A percentile compares a stretch with the other conserved stretches of the same genome.
Evolutionary conservation across 768 basidiomycete genomes (phyloP).

Genomic region (Suillus placidus): DNA sequence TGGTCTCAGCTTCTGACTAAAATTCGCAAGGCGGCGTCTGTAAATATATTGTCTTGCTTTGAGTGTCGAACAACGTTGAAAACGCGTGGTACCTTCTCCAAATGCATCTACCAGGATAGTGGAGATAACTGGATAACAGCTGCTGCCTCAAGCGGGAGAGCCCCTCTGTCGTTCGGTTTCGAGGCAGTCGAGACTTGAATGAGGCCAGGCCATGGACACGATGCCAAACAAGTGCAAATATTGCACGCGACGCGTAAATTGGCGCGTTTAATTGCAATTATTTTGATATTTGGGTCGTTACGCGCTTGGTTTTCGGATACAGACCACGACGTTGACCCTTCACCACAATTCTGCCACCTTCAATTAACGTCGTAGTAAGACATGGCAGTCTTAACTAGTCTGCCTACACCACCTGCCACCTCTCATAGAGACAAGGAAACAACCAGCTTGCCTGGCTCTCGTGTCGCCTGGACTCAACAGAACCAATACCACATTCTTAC

Average conservation of each 20-base stretch:
- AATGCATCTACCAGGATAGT: background rate
- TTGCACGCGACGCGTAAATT: conserved; percentile 44
- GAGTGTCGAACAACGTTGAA: background rate
- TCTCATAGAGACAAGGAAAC: conserved; percentile 60
- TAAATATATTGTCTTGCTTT: conserved; percentile 2
- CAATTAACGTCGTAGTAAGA: conserved; percentile 19
- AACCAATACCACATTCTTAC: conserved; percentile 49
- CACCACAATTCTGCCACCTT: conserved; percentile 14
- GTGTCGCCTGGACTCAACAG: conserved; percentile 55
- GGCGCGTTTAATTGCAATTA: conserved; percentile 40
- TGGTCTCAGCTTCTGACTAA: background rate
- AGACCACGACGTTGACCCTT: conserved; percentile 20
- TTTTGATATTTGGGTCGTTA: conserved; percentile 30
- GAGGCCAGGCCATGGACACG: background rate
- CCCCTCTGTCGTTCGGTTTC: background rate
- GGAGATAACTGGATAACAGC: background rate
- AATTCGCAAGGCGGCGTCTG: conserved; percentile 6
- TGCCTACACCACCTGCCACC: conserved; percentile 65
- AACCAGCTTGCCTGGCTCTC: conserved; percentile 35
- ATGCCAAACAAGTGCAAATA: conserved; percentile 32
- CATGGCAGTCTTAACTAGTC: conserved; percentile 40
- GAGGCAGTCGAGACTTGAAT: background rate
- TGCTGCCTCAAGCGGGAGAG: background rate
- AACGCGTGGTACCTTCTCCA: background rate
- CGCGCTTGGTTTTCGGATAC: conserved; percentile 16